Evolutionary conservation across 345 rosid genomes (phyloP).

Genomic region (Cochlearia excelsa): DNA sequence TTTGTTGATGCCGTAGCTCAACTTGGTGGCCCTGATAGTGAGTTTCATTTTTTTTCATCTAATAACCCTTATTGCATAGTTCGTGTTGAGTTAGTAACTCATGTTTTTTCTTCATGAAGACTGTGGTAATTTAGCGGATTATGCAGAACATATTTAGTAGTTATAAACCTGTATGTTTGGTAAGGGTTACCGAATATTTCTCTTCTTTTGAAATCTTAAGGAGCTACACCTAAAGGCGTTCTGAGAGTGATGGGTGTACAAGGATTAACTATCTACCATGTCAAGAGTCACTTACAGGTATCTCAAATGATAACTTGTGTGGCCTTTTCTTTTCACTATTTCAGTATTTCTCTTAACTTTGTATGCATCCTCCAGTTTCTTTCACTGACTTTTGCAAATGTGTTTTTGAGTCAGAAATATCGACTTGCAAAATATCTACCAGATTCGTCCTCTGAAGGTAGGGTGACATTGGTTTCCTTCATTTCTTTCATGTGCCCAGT

Average conservation of each 20-base stretch:
- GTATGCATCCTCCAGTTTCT: slow-evolving; percentile 6
- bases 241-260: slow-evolving; percentile 98
- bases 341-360: slow-evolving; percentile 1
- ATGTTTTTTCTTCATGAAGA: background rate
- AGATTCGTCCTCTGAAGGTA: slow-evolving; percentile 94
- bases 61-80: background rate
- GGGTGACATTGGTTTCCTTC: slow-evolving; percentile 24
- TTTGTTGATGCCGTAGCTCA: slow-evolving; percentile 99
- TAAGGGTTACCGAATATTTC: slow-evolving; percentile 4
- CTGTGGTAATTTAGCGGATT: background rate
- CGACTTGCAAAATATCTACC: slow-evolving; percentile 93
- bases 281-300: slow-evolving; percentile 98
- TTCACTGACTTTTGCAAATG: slow-evolving; percentile 9
- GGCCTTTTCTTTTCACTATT: background rate
- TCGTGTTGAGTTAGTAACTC: background rate
- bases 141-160: too few relatives aligned
- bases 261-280: slow-evolving; percentile 95
- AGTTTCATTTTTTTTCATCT: slow-evolving; percentile 39
- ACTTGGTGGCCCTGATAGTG: slow-evolving; percentile 98
- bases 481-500: slow-evolving; percentile 15
- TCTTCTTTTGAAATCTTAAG: slow-evolving; percentile 37
- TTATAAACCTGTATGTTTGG: slow-evolving; percentile 3
- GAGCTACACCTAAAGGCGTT: slow-evolving; percentile 99
- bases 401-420: slow-evolving; percentile 69
- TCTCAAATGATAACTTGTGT: background rate